phyloP scores from a whole-genome alignment of 257 asterid genomes.

The Nicotiana benthamiana region DNA sequence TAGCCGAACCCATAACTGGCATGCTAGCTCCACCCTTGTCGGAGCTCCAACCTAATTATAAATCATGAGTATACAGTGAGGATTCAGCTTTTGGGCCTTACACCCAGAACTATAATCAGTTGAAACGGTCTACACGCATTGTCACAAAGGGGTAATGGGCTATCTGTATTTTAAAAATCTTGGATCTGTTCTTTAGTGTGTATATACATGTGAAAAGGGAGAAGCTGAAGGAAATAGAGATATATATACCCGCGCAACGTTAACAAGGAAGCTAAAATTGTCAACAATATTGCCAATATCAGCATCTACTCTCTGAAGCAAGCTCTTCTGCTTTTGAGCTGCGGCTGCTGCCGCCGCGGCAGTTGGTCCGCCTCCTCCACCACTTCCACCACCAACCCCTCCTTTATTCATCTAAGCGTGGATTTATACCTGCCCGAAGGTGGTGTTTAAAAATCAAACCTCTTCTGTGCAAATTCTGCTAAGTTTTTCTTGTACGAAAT shows the following conservation, averaged over 20 bases:
- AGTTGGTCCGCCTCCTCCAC: slow-evolving; percentile 55
- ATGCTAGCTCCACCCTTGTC: no score
- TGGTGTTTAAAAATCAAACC: not conserved
- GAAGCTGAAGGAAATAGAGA: not conserved
- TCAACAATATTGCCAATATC: slow-evolving; percentile 81
- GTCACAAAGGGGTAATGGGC: not conserved
- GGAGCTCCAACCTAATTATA: no score
- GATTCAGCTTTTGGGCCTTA: not conserved
- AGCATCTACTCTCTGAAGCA: slow-evolving; percentile 72
- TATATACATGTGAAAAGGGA: not conserved
- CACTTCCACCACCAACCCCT: slow-evolving; percentile 27
- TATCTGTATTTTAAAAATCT: not conserved
- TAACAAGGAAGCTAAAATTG: slow-evolving; percentile 66
- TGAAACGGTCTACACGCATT: not conserved
- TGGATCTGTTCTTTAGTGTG: not conserved
- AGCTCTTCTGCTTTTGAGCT: slow-evolving; percentile 72
- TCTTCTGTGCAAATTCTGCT: not conserved
- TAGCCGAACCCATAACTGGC: no score
- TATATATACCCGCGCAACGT: slow-evolving; percentile 58
- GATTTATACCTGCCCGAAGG: not conserved
- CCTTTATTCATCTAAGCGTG: slow-evolving; percentile 56
- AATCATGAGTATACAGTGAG: not conserved
- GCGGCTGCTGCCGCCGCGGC: slow-evolving; percentile 73
- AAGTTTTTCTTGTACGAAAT: no score
- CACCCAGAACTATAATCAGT: not conserved